These are phyloP conservation scores for Alternaria incomplexa DNA, from an alignment of 2,329 filamentous ascomycete species.

Conservation along the genomic window DNA sequence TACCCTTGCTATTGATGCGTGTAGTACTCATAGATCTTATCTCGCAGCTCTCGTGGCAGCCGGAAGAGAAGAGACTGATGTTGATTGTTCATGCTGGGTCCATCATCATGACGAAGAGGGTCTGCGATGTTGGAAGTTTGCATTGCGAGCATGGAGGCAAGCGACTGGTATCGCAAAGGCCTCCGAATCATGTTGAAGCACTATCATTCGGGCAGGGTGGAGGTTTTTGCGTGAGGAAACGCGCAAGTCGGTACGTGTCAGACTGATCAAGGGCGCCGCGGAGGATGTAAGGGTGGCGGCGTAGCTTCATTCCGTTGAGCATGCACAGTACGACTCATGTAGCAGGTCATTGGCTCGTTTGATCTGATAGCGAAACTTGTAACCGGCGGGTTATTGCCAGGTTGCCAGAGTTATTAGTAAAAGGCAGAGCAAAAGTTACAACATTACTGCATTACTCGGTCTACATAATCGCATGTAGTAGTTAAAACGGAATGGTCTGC, in stretches of 20 bases:
- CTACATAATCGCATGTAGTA: not conserved
- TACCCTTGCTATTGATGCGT: not conserved
- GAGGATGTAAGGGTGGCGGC: not conserved
- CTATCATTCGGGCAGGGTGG: not conserved
- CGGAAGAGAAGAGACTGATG: not conserved
- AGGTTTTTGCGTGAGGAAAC: not conserved
- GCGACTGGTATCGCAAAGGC: not conserved
- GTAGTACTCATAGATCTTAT: not conserved
- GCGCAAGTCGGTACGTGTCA: not conserved
- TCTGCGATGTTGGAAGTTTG: not conserved
- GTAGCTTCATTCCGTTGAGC: not conserved
- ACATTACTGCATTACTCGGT: not conserved
- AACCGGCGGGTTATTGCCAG: not conserved
- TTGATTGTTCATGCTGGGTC: not conserved
- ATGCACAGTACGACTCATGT: not conserved
- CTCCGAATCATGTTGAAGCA: not conserved
- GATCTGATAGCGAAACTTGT: not conserved
- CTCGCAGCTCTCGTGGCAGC: not conserved
- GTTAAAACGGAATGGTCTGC: fast-evolving
- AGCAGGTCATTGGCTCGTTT: not conserved
- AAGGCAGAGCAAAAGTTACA: no score
- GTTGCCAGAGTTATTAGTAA: no score
- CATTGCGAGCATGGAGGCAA: not conserved
- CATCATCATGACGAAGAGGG: not conserved
- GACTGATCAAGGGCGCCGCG: not conserved